These are phyloP conservation scores for Phytophthora quininea DNA, from an alignment of 352 stramenopile genomes.

Conservation along the genomic window DNA sequence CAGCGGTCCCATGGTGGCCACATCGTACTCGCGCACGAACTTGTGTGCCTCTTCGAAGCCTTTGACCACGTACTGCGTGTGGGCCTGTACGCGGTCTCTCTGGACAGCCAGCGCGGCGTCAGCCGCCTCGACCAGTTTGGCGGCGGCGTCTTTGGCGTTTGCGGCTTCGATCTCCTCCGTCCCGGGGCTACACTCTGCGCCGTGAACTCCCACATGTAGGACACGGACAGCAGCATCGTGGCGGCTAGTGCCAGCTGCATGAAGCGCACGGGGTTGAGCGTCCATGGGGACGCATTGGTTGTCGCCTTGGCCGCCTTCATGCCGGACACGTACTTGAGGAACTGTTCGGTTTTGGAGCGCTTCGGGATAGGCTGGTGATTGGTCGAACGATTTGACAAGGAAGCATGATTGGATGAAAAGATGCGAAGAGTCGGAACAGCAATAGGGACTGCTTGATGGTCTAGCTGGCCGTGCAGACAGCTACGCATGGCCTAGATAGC, in stretches of 20 bases:
- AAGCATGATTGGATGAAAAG: conserved; percentile 18
- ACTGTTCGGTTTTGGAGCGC: conserved; percentile 14
- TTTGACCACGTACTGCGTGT: conserved; percentile 67
- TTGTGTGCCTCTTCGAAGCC: conserved; percentile 77
- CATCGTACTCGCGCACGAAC: conserved; percentile 80
- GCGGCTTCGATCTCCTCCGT: conserved; percentile 19
- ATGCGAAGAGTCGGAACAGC: conserved; percentile 13
- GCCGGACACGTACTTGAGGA: not conserved
- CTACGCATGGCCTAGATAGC: too few species aligned
- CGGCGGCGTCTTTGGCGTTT: conserved; percentile 29
- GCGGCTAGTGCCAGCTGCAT: conserved; percentile 69
- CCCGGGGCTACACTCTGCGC: conserved; percentile 36
- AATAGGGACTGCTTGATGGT: too few species aligned
- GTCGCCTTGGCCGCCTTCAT: conserved; percentile 25
- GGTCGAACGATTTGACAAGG: not conserved
- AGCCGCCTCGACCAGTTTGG: conserved; percentile 24
- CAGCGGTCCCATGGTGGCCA: conserved; percentile 60
- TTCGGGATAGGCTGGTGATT: conserved; percentile 11
- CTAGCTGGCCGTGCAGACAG: too few species aligned
- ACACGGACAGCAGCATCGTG: conserved; percentile 64
- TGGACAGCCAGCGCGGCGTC: conserved; percentile 32
- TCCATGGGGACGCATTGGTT: conserved; percentile 16
- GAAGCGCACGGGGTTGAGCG: conserved; percentile 61
- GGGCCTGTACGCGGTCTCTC: conserved; percentile 46
- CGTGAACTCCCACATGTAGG: conserved; percentile 80